Base-by-base conservation (phyloP, 2,329 filamentous ascomycete genomes). In the Colletotrichum sp. region DNA sequence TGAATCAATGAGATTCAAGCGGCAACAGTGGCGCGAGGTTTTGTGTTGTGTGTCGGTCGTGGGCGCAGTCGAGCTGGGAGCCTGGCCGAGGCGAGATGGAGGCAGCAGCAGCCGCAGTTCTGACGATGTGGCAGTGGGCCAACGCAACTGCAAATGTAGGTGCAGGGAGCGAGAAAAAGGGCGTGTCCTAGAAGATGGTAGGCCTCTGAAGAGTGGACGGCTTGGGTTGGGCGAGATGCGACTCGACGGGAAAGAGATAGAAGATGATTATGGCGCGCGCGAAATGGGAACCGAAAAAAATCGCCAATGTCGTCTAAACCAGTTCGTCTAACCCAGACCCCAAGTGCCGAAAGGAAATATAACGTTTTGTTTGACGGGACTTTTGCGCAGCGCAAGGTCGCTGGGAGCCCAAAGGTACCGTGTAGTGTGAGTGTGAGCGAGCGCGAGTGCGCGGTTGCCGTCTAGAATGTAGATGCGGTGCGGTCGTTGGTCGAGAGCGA, bases 321-420 rank as follows among this genome's bases (percentile, higher is more conserved):
- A 81, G 82, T 79, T 82, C 82, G 82, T 85, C 84, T 85, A 85
- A 83, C 79, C 82, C 81, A 81, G 80, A 81, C n/a, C 71, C 71
- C 44, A 71, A 67, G 68, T 70, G 80, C 80, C 80, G 79, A 81
- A 83, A 81, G 76, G 78, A 78, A 68, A 76, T 75, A 81, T 76
- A 80, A 79, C 69, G 74, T 61, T 44, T 22, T 69, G 76, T 73
- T 34, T 52, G 76, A 72, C 48, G 74, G 48, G 55, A 48, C 22
- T 13, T 68, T 69, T 68, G 74, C 76, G 63, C 71, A 68, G 71
- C 44, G 44, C 61, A 64, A 71, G 44, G 34, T 75, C 36, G 68
- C 57, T 25, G 55, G 70, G 72, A 57, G 61, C 69, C n/a, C 19
- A 69, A 65, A 39, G 28, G 39, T 57, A 30, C 27, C 22, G 44